Evolutionary conservation across 1,284 basidiomycete species (phyloP), one percentile per base, ranked within the genome.

Genomic region (Sphaerobolus stellatus): DNA sequence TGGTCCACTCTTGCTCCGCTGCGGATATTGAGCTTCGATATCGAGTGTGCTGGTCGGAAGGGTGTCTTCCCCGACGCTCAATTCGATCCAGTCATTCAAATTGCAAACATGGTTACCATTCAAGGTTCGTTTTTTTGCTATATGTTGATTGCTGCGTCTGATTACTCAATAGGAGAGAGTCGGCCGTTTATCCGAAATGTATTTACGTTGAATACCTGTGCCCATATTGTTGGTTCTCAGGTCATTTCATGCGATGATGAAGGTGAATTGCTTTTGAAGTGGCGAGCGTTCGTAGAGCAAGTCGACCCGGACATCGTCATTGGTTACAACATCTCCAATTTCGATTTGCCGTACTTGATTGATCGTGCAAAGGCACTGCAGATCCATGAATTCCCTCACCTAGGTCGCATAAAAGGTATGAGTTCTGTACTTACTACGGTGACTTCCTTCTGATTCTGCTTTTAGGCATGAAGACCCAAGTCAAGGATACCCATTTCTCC

Each of bases 51-150:
- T 0, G 94, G 94, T 25, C 79, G 95, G 20, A 97, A 97, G 65
- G 94, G 94, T 43, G 90, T 97, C 60, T 98, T 98, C 66, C 94
- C 94, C 0, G 95, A 98, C 66, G 79, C 94, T 2, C 75, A 86
- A 14, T 71, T 81, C 24, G 94, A 98, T 68, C 94, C 94, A 3
- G 92, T 98, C 56, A 98, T 98, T 63, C 94, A 98, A 65, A 97
- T 98, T 56, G 94, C 94, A 1, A 95, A 93, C 67, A 97, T 98
- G 94, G 94, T 98, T 1, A 97, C 94, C 28, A 79, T 88, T 2
- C 95, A 98, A 80, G 94, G 94, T 92, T 54, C 30, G 72, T 59
- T 8, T 5, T 14, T 8, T 11, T 8, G 33, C 46, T n/a, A 36
- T 25, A 60, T 57, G 25, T 43, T n/a, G 29, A 34, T 9, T 22